Conservation (phyloP, 2,329 filamentous ascomycete species). For the Botrytis elliptica region DNA sequence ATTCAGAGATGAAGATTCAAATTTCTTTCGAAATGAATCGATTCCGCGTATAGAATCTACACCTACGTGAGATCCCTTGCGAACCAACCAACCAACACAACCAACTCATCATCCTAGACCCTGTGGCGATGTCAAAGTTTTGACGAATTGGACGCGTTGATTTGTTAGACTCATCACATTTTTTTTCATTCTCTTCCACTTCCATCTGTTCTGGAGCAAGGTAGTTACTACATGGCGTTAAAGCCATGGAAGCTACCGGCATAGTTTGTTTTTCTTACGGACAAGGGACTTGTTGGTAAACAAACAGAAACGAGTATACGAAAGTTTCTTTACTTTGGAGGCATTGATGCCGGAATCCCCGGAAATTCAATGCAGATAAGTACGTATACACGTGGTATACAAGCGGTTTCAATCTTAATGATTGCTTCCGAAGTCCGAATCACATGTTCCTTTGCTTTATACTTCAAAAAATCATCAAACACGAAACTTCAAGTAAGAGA, state of each 20-base stretch:
- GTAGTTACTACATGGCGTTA: background rate
- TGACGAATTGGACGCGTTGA: slow-evolving; percentile 15
- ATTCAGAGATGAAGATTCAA: background rate
- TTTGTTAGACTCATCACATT: slow-evolving; percentile 3
- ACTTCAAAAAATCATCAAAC: background rate
- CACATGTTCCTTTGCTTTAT: background rate
- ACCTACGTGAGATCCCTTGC: background rate
- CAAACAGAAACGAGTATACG: background rate
- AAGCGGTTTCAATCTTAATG: background rate
- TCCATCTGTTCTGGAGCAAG: background rate
- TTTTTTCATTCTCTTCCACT: background rate
- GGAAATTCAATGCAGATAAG: background rate
- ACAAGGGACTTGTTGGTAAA: background rate
- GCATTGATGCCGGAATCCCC: background rate
- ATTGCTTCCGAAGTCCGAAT: background rate
- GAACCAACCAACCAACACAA: background rate
- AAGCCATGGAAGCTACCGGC: background rate
- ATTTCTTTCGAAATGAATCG: background rate
- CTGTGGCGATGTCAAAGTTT: background rate
- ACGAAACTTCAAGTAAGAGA: background rate
- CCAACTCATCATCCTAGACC: background rate
- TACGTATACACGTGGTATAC: background rate
- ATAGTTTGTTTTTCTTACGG: background rate
- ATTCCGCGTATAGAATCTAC: background rate
- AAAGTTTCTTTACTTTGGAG: background rate